phyloP scores from a whole-genome alignment of 208 protist genomes.

The Acanthamoeba triangularis region DNA sequence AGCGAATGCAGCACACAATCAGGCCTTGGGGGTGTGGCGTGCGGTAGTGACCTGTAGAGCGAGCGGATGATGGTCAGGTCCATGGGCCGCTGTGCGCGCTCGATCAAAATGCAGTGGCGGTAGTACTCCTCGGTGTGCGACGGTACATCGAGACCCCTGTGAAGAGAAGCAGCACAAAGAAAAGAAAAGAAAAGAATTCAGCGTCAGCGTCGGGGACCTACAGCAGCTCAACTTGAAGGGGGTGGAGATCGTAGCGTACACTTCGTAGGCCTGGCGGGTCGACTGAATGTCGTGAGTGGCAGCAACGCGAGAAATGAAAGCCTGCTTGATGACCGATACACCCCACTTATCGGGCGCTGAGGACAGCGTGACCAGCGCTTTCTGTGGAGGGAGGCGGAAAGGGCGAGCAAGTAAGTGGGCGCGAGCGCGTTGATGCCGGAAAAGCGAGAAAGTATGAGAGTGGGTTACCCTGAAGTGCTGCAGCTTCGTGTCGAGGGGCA shows the following conservation, averaged over 20 bases:
- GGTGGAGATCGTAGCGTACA: background rate
- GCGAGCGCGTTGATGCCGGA: too few species aligned
- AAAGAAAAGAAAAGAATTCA: background rate
- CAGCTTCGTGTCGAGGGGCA: background rate
- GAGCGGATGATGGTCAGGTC: background rate
- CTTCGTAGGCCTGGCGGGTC: constrained; percentile 33
- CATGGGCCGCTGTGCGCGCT: background rate
- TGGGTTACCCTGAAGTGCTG: constrained; percentile 39
- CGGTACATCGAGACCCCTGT: background rate
- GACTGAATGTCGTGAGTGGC: constrained; percentile 1
- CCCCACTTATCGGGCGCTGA: background rate
- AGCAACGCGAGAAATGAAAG: background rate
- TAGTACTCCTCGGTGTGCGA: background rate
- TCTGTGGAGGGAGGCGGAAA: background rate
- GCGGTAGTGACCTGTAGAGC: background rate
- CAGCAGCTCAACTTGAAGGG: background rate
- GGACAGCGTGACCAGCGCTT: background rate
- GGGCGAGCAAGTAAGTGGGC: background rate
- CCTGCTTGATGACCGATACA: background rate
- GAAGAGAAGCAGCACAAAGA: background rate
- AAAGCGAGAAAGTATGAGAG: background rate
- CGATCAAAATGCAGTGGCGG: constrained; percentile 22
- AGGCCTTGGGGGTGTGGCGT: too few species aligned
- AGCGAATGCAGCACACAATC: too few species aligned
- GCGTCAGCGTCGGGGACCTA: background rate